A percentile compares a stretch with the other conserved stretches of the same genome.
phyloP scores from a whole-genome alignment of 768 basidiomycete species.

The Leccinum truebloodii region DNA sequence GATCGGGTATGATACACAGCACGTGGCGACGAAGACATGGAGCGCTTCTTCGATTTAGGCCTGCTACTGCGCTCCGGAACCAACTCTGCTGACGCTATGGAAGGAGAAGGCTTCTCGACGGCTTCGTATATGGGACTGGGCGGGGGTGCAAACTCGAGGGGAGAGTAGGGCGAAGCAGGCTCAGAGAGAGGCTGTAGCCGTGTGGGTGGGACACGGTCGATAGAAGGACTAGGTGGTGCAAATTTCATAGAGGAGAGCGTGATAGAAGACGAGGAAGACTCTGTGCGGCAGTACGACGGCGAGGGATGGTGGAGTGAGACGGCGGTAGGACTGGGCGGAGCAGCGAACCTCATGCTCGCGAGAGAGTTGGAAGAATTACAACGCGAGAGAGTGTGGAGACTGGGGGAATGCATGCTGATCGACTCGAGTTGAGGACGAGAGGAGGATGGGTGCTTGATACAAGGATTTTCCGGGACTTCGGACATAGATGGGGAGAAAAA shows the following conservation, averaged over 20 bases:
- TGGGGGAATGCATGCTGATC: constrained; percentile 21
- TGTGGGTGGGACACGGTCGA: constrained; percentile 9
- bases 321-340: constrained; percentile 29
- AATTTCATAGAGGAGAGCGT: constrained; percentile 32
- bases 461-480: constrained; percentile 13
- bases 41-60: constrained; percentile 26
- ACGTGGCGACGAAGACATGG: constrained; percentile 32
- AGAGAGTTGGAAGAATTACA: constrained; percentile 28
- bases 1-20: constrained; percentile 11
- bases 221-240: constrained; percentile 29
- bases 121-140: constrained; percentile 7
- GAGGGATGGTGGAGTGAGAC: constrained; percentile 8
- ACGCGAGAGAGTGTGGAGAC: constrained; percentile 17
- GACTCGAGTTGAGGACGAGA: constrained; percentile 18
- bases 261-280: constrained; percentile 16
- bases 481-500: constrained; percentile 35
- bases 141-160: constrained; percentile 31
- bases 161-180: constrained; percentile 33
- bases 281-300: constrained; percentile 9
- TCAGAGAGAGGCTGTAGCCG: constrained; percentile 21
- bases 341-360: constrained; percentile 34
- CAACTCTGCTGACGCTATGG: constrained; percentile 46
- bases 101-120: constrained; percentile 43
- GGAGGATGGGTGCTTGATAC: constrained; percentile 10
- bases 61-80: constrained; percentile 37